Percentiles rank a stretch among this genome's conserved stretches.
phyloP scores from a whole-genome alignment of 2,329 filamentous ascomycete species.

The Colletotrichum higginsianum region DNA sequence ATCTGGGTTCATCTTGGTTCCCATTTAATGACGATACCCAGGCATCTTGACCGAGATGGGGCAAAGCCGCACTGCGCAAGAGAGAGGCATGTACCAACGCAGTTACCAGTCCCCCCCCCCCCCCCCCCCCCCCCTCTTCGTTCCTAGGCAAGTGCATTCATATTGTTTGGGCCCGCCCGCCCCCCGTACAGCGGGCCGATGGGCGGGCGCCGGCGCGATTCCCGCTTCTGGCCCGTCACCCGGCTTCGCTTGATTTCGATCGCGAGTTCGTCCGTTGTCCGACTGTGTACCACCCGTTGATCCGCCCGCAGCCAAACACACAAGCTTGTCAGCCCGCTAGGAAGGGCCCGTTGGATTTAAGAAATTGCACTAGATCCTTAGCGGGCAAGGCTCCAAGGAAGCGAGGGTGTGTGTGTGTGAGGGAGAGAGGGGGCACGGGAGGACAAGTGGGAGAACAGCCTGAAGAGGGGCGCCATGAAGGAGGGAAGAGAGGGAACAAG shows the following conservation, averaged over 20 bases:
- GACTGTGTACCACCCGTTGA: not conserved
- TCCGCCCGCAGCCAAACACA: not conserved
- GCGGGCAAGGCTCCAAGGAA: too few relatives aligned
- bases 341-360: not conserved
- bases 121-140: not conserved
- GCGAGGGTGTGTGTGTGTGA: too few relatives aligned
- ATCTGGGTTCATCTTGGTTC: conserved; percentile 2
- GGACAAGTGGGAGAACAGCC: not conserved
- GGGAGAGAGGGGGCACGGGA: too few relatives aligned
- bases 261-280: not conserved
- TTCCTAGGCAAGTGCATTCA: not conserved
- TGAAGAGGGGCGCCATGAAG: not conserved
- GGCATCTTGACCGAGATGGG: not conserved
- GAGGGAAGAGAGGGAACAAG: not conserved
- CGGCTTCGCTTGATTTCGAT: not conserved
- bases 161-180: not conserved
- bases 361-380: not conserved
- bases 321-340: conserved; percentile 1
- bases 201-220: not conserved
- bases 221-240: not conserved
- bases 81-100: too few relatives aligned
- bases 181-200: conserved; percentile 10
- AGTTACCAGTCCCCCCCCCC: not conserved
- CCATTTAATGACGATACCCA: not conserved
- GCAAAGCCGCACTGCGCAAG: too few relatives aligned